These are phyloP conservation scores for Calonectria pauciramosa DNA, from an alignment of 2,329 filamentous ascomycete genomes.

Conservation along the genomic window DNA sequence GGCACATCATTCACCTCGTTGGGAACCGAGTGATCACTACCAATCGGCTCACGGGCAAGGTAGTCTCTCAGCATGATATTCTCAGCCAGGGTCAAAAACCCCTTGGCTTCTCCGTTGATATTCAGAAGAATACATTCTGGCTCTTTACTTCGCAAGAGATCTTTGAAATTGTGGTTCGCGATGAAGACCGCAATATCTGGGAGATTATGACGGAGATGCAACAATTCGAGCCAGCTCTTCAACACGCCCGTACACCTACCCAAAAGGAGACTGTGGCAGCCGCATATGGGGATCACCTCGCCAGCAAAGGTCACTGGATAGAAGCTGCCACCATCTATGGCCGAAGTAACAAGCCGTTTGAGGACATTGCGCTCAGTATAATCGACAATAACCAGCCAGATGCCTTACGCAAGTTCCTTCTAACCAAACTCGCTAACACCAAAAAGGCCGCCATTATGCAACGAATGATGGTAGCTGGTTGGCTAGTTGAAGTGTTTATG, in stretches of 20 bases:
- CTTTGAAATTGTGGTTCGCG: constrained; percentile 90
- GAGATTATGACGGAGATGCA: constrained; percentile 90
- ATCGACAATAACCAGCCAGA: constrained; percentile 93
- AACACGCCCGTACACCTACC: constrained; percentile 82
- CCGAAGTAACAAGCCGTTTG: constrained; percentile 95
- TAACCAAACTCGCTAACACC: constrained; percentile 84
- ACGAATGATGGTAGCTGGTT: constrained; percentile 92
- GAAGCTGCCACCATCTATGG: constrained; percentile 94
- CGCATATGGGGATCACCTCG: constrained; percentile 90
- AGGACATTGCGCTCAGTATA: constrained; percentile 92
- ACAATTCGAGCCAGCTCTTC: constrained; percentile 89
- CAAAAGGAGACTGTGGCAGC: constrained; percentile 95
- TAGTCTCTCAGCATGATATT: constrained; percentile 90
- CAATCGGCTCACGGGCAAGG: constrained; percentile 87
- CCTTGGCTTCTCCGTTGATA: constrained; percentile 88
- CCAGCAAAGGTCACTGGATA: constrained; percentile 82
- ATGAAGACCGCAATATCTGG: constrained; percentile 95
- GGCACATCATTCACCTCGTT: constrained; percentile 89
- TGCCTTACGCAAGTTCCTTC: constrained; percentile 88
- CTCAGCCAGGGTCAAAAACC: constrained; percentile 83
- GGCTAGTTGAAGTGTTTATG: constrained; percentile 98
- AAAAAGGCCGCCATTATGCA: constrained; percentile 93
- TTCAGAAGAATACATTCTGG: constrained; percentile 98
- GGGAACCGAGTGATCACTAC: constrained; percentile 87
- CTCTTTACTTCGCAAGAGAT: constrained; percentile 92